Evolutionary conservation across 2,329 filamentous ascomycete genomes (phyloP), one percentile per base, ranked within the genome.

Genomic region (Colletotrichum lupini): DNA sequence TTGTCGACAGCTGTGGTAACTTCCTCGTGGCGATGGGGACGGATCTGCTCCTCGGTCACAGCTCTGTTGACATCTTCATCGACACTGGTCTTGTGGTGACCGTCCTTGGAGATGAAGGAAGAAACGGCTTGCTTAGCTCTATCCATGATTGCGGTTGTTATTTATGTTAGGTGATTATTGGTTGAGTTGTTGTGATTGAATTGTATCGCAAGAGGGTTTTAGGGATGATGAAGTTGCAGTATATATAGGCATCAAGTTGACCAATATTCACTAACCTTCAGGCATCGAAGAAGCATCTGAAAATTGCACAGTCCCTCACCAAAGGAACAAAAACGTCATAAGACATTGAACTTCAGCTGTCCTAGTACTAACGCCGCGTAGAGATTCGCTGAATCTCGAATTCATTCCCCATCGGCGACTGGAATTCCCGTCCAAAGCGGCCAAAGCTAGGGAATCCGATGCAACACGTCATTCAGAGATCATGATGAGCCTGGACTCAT

Each of bases 51-150:
- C 22, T 92, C 86, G 5, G 87, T 85, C 3, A 93, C 87, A 14
- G 89, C 87, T 0, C 89, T 87, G 53, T 89, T 87, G 55, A 93
- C 87, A 9, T 87, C 87, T 81, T 94, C 90, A 74, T 94, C 89
- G 4, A 94, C 90, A 16, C 89, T 92, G n/a, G 92, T 94, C 78
- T 92, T 90, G 77, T 93, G 88, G 75, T 93, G 89, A 70, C 91
- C 91, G 69, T 89, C 85, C 77, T 88, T 87, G 79, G 82, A 84
- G 77, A 92, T 87, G 83, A 93, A 92, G 78, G 87, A 87, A 59
- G 83, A 83, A 77, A 93, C 87, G 73, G 88, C 89, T 78, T 87
- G 84, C 85, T 91, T 93, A 52, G 91, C 90, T 79, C 90, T 90
- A 19, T 93, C 87, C 91, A 93, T 92, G 76, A 28, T 87, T 80